Evolutionary conservation across 257 asterid genomes (phyloP).

Genomic region (Forsythia viridissima): DNA sequence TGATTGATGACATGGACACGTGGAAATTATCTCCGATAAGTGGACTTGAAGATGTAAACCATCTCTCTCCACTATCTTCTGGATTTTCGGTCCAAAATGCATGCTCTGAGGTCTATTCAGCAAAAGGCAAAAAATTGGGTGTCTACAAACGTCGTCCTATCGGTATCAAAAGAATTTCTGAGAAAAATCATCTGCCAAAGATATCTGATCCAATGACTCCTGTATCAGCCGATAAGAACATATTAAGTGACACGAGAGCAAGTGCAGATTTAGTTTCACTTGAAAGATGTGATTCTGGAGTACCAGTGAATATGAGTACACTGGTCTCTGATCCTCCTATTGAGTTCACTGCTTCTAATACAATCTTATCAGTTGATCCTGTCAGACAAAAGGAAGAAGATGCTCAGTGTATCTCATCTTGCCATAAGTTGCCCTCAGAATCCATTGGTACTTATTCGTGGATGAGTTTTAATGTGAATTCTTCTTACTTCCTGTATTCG

Average conservation of each 20-base stretch:
- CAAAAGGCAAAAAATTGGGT: constrained; percentile 41
- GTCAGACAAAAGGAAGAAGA: constrained; percentile 31
- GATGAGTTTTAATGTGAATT: not conserved
- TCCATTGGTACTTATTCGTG: constrained; percentile 30
- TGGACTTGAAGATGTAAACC: constrained; percentile 6
- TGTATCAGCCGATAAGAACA: constrained; percentile 29
- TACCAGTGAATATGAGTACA: constrained; percentile 20
- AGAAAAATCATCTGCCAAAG: constrained; percentile 27
- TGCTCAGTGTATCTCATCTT: constrained; percentile 27
- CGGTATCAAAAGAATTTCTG: constrained; percentile 52
- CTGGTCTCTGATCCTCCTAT: constrained; percentile 19
- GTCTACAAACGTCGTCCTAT: constrained; percentile 44
- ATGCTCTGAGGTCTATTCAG: constrained; percentile 27
- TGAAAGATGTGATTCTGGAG: constrained; percentile 25
- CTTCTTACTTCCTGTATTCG: not conserved
- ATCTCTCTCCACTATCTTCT: constrained; percentile 15
- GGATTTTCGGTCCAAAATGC: constrained; percentile 28
- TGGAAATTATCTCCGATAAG: constrained; percentile 4
- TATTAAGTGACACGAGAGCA: constrained; percentile 9
- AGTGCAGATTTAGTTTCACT: constrained; percentile 17
- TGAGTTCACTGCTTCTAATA: constrained; percentile 22
- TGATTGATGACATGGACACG: constrained; percentile 29
- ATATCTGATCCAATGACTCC: constrained; percentile 19
- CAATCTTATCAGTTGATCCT: constrained; percentile 29
- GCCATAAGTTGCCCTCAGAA: constrained; percentile 23